Evolutionary conservation across 805 yeast species (phyloP), one percentile per base, ranked within the genome.

Genomic region (Yarrowia hollandica): DNA sequence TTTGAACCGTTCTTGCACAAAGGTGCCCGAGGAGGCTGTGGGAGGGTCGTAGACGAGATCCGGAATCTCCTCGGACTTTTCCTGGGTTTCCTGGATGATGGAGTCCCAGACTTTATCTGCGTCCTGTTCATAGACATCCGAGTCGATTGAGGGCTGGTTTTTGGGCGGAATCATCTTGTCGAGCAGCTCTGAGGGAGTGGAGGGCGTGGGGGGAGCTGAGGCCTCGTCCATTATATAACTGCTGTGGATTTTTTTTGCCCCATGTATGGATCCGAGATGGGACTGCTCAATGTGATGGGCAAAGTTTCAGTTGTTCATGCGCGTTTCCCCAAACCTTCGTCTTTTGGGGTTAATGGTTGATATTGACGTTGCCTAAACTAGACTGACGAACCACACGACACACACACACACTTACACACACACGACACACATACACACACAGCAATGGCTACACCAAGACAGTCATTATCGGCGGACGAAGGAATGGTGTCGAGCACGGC

Each of bases 401-500:
- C 15, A 9, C 22, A 25, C 11, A 15, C n/a, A n/a, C n/a, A n/a
- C 7, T n/a, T n/a, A n/a, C n/a, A n/a, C n/a, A n/a, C n/a, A n/a
- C 22, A 7, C 33, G 5, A 19, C 12, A 8, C 15, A 9, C 22
- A 25, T 5, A 15, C n/a, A n/a, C n/a, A n/a, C 7, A 22, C 28
- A 42, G 26, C 34, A 26, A 44, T 44, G 52, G 52, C 52, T 3
- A 44, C 52, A 3, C 52, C 52, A 3, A 16, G 52, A 44, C 52
- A 44, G 25, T 44, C 52, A 10, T 19, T 28, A 44, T 19, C 44
- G 21, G 60, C 34, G 10, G 48, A 35, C 16, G 60, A 41, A 37
- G 62, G 22, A 16, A 52, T 60, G 42, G 73, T 71, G 31, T 62
- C 68, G 31, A 56, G 64, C 54, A 64, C 73, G 26, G 68, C 72